Base-by-base conservation (phyloP, 768 basidiomycete genomes). In the Kwoniella pini region DNA sequence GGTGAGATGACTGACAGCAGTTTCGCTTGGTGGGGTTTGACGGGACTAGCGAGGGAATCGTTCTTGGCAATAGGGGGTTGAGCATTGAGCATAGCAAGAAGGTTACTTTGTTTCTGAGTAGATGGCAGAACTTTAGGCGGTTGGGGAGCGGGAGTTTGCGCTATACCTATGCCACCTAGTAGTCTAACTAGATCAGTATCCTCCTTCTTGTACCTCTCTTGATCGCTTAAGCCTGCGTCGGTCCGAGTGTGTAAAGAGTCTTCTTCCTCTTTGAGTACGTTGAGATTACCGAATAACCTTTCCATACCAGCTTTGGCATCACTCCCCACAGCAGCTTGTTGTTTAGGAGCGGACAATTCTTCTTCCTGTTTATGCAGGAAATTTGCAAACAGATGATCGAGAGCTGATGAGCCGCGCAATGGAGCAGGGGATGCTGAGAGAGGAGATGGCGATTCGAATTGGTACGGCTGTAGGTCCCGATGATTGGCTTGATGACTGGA, bases 131-230 rank as follows among this genome's bases (percentile, higher is more conserved):
- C 33, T 38, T 42, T 54, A 12, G 52, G 21, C 11, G 84, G 82
- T 24, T 84, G 82, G 81, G 86, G 82, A 61, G 85, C 87, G 33
- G 89, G 85, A 13, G 84, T 81, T 72, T 90, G 88, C 11, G 89
- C 80, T 60, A 90, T 80, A 1, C 88, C 62, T 2, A 88, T 24
- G 87, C 81, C 65, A 86, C 89, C 75, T 3, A 75, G 53, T 10
- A 75, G 49, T 28, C 48, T 57, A 0, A 64, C 62, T 2, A 75
- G 55, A 22, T 58, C 71, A 40, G 71, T 67, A 44, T 75, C 70
- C 30, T 74, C 67, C 19, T 59, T 54, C 26, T 60, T 53, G 54
- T 70, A 39, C 27, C 65, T 57, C 21, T 46, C 54, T 22, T 44
- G n/a, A 28, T 62, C 61, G 22, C 26, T 38, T 19, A 56, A 33